Evolutionary conservation across 768 basidiomycete genomes (phyloP).

Genomic region (Butyriboletus loyo): DNA sequence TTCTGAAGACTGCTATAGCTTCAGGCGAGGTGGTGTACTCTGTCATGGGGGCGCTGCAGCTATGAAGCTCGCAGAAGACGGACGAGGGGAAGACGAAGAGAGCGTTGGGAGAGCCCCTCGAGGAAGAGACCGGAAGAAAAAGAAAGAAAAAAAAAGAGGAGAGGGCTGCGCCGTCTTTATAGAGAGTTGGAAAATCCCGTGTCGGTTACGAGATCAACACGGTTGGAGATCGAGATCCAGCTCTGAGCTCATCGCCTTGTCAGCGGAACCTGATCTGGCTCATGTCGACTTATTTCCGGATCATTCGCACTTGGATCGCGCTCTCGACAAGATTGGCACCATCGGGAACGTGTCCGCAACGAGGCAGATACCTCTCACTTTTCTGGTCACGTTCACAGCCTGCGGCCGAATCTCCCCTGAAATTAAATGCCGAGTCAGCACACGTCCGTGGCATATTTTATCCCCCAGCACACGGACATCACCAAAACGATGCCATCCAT

Average conservation of each 20-base stretch:
- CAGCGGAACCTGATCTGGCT: slow-evolving; percentile 22
- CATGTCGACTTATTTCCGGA: slow-evolving; percentile 32
- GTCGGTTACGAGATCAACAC: slow-evolving; percentile 25
- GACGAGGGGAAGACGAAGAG: background rate
- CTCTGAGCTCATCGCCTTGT: slow-evolving; percentile 8
- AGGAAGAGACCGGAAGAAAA: no score
- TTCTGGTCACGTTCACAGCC: slow-evolving; percentile 8
- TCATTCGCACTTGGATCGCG: slow-evolving; percentile 17
- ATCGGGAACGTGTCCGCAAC: slow-evolving; percentile 28
- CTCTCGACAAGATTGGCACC: slow-evolving; percentile 28
- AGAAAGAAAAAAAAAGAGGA: slow-evolving; percentile 4
- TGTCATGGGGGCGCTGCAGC: slow-evolving; percentile 44
- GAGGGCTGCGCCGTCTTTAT: slow-evolving; percentile 23
- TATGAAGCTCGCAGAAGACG: background rate
- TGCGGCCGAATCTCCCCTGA: slow-evolving; percentile 10
- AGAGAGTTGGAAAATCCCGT: slow-evolving; percentile 24
- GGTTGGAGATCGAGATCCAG: slow-evolving; percentile 24
- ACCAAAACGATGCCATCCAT: slow-evolving; percentile 9
- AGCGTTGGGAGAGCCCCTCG: background rate
- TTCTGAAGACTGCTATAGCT: slow-evolving; percentile 55
- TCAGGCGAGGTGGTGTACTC: slow-evolving; percentile 62
- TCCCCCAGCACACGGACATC: no score
- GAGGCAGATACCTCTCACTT: slow-evolving; percentile 23
- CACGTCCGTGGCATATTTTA: no score
- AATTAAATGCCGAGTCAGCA: slow-evolving; percentile 22